Evolutionary conservation across 2,329 filamentous ascomycete genomes (phyloP).

Genomic region (Apiospora hydei): DNA sequence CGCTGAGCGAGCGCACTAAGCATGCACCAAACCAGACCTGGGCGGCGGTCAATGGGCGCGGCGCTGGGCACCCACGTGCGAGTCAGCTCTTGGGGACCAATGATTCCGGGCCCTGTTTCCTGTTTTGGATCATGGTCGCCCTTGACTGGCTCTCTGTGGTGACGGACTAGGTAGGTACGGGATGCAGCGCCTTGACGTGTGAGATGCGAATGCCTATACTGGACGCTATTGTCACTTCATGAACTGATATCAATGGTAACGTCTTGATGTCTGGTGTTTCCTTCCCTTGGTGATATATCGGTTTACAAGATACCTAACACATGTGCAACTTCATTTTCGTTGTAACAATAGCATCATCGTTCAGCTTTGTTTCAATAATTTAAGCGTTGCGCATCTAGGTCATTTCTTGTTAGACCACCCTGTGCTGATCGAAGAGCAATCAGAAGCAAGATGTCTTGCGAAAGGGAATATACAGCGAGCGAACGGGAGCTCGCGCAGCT

Average conservation of each 20-base stretch:
- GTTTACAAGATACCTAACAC: not conserved
- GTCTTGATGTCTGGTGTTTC: not conserved
- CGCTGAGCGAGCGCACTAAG: constrained; percentile 16
- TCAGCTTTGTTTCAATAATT: no score
- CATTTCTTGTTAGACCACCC: not conserved
- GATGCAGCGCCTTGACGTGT: not conserved
- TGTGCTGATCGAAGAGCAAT: not conserved
- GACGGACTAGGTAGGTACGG: not conserved
- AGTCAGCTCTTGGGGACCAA: constrained; percentile 6
- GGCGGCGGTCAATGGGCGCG: not conserved
- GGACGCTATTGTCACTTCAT: not conserved
- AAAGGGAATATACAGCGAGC: constrained; percentile 22
- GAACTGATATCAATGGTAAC: not conserved
- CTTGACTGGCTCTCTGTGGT: not conserved
- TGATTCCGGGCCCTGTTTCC: not conserved
- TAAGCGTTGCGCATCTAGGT: not conserved
- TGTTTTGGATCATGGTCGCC: not conserved
- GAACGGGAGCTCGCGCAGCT: constrained; percentile 29
- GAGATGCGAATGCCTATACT: not conserved
- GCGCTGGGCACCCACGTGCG: not conserved
- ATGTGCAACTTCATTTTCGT: not conserved
- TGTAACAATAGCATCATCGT: not conserved
- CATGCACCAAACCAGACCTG: not conserved
- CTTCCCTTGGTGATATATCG: no score
- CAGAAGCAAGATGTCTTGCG: constrained; percentile 2